Evolutionary conservation across 169 alveolate species (phyloP), one percentile per base, ranked within the genome.

Genomic region (Eimeria brunetti): DNA sequence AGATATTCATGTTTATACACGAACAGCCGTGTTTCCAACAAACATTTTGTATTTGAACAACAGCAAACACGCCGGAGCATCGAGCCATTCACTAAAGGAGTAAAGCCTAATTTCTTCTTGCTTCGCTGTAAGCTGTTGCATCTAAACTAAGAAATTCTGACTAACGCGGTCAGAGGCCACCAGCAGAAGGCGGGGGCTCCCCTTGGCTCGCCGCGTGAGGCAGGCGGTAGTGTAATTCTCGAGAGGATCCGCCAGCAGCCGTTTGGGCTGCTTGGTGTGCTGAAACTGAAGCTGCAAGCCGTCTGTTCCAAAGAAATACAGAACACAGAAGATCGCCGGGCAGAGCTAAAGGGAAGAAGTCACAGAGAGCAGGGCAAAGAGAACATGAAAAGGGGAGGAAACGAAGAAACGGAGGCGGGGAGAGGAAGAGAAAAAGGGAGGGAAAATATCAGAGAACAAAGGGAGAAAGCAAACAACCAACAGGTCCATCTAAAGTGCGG

Each of bases 201-300:
- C 62, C 41, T 58, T 30, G 44, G 88, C 60, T 46, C 92, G 84
- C 2, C 88, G 91, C 22, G 95, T 92, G 58, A 92, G 95, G 75
- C 95, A 92, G 33, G 92, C 95, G n/a, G 95, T 64, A n/a, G 95
- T 92, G 67, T 80, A 81, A 41, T 88, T 62, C 18, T 80, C 85
- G 7, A 62, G 62, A 9, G 91, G 92, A 56, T 92, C 95, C 16
- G 3, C 58, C 14, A 51, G 73, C 88, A 92, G 27, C 73, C 95
- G 95, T 41, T 84, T 62, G 30, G 95, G 92, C 80, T 36, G 84
- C 20, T 53, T 60, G 67, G 92, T 76, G 33, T 51, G 85, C 92
- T 92, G 95, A n/a, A 92, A 92, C 18, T 92, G 95, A 20, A 92
- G 92, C 27, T 71, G 80, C 24, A 92, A 46, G 80, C 38, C 91